Evolutionary conservation across 768 basidiomycete species (phyloP).

Genomic region (Amanita pseudoporphyria): DNA sequence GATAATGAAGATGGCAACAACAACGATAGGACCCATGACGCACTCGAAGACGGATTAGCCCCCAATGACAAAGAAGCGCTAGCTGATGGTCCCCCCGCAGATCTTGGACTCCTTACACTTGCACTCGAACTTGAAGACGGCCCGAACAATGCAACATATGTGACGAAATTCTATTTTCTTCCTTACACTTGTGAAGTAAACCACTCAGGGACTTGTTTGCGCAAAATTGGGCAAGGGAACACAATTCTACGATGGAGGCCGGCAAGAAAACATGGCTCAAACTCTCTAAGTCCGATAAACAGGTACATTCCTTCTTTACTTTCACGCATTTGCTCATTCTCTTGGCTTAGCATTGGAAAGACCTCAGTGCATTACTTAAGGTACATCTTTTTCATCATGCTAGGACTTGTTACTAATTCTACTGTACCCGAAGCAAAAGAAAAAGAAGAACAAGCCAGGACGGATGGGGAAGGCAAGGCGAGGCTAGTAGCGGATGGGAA

Average conservation of each 20-base stretch:
- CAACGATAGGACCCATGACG: neutral
- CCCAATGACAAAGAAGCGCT: neutral
- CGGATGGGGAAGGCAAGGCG: neutral
- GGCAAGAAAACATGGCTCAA: constrained; percentile 1
- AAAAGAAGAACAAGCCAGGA: neutral
- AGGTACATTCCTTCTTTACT: neutral
- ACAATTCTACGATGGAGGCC: neutral
- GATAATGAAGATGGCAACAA: neutral
- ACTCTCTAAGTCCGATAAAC: neutral
- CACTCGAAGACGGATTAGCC: neutral
- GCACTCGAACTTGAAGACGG: neutral
- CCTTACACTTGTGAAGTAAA: neutral
- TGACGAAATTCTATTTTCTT: neutral
- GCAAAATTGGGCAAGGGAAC: neutral
- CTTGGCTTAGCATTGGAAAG: neutral
- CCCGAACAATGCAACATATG: constrained; percentile 2
- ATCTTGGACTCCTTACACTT: neutral
- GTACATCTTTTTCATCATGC: neutral
- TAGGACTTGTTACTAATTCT: neutral
- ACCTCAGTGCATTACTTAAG: neutral
- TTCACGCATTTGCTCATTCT: neutral
- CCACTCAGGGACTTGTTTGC: constrained; percentile 1
- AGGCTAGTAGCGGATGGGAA: constrained; percentile 3
- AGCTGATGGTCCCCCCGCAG: neutral
- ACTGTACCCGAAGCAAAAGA: neutral